Base-by-base conservation (phyloP, 805 yeast genomes). In the Pichia nakasei region DNA sequence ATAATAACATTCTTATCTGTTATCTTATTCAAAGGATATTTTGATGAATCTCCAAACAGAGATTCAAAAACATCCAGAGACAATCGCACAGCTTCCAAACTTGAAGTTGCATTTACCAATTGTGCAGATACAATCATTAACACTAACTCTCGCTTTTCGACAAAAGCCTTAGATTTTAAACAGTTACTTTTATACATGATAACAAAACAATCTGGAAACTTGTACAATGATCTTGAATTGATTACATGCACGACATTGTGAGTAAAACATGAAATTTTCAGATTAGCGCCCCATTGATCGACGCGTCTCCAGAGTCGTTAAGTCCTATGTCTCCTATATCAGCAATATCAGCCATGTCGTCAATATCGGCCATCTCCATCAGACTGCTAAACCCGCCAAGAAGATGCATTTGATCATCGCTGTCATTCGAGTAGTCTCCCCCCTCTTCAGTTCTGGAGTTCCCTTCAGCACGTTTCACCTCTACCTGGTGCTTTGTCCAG, bases 401-500 rank as follows among this genome's bases (percentile, higher is more conserved):
- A 13, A 42, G 42, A 5, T 45, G 38, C 17, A 29, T 29, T 5
- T 29, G 32, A 12, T 29, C 32, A 3, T 29, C 32, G 15, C 32
- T 29, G 5, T 29, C 32, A 29, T 29, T 29, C 17, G 32, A 29
- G 15, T 29, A 29, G 9, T 24, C 22, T 22, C 24, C 22, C 11
- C 24, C 38, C 11, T 24, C 38, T 5, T 11, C 4, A 4, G 38
- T 47, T 52, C 41, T 53, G 57, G 18, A 49, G 9, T 3, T 11
- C 8, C 13, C 22, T 17, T 35, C 37, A 17, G 27, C 12, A 1
- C 18, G 26, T n/a, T 36, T 26, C 1, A 12, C 54, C 9, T 50
- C 41, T 33, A 53, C 48, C 37, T 53, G 39, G 42, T 54, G 56
- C 20, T 42, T 46, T 3, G 71, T 60, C 68, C 69, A 67, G 12